Conservation (phyloP, 352 stramenopile genomes). For the Globisporangium acanthophoron region DNA sequence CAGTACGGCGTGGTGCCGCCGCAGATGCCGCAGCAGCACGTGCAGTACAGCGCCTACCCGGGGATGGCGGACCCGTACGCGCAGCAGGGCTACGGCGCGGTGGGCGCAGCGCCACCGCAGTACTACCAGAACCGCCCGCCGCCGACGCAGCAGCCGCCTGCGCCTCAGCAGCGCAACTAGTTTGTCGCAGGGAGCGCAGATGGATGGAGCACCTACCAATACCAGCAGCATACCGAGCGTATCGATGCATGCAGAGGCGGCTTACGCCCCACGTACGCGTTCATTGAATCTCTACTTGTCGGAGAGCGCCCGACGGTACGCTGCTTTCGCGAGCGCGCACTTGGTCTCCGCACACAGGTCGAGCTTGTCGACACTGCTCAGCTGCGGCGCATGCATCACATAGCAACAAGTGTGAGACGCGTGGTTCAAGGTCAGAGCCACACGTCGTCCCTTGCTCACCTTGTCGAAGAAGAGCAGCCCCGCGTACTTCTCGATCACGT, state of each 20-base stretch:
- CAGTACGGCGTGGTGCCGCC: slow-evolving; percentile 9
- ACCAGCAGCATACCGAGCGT: no score
- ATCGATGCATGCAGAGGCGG: no score
- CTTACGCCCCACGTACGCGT: no score
- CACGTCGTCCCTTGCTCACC: slow-evolving; percentile 17
- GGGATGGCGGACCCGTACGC: slow-evolving; percentile 21
- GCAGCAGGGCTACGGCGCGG: slow-evolving; percentile 16
- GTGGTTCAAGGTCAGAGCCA: background rate
- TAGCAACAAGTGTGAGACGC: background rate
- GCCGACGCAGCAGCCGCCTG: slow-evolving; percentile 12
- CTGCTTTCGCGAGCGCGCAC: slow-evolving; percentile 40
- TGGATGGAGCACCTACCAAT: no score
- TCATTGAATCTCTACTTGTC: slow-evolving; percentile 6
- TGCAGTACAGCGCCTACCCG: slow-evolving; percentile 22
- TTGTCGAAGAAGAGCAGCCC: slow-evolving; percentile 93
- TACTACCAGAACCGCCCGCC: slow-evolving; percentile 21
- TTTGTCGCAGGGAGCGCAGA: background rate
- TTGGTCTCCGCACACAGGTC: slow-evolving; percentile 68
- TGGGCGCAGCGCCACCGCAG: slow-evolving; percentile 10
- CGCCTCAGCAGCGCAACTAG: slow-evolving; percentile 9
- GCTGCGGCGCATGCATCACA: slow-evolving; percentile 13
- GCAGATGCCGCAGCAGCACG: slow-evolving; percentile 16
- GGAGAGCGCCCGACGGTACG: slow-evolving; percentile 32
- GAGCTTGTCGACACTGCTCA: slow-evolving; percentile 35
- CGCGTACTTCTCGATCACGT: slow-evolving; percentile 90